Percentiles rank a stretch among this genome's conserved stretches.
phyloP scores from a whole-genome alignment of 2,329 filamentous ascomycete genomes.

The Pestalotiopsis sp. region DNA sequence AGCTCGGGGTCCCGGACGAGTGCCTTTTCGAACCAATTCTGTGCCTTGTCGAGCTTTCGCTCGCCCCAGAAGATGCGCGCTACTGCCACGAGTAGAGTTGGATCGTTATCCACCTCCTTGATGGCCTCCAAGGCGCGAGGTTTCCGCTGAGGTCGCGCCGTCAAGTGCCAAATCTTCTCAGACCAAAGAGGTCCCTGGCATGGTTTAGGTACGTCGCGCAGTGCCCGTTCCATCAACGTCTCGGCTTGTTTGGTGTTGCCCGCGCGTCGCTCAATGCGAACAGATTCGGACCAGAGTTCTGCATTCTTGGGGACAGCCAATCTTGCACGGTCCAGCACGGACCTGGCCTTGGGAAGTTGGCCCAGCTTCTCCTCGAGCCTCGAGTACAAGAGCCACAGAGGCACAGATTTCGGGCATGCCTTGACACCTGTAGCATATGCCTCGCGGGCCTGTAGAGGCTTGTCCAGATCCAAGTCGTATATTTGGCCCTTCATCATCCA shows the following conservation, averaged over 20 bases:
- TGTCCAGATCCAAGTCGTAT: conserved; percentile 76
- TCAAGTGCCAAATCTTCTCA: conserved; percentile 94
- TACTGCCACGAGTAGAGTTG: conserved; percentile 85
- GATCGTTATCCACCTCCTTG: conserved; percentile 94
- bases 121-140: conserved; percentile 90
- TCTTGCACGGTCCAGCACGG: conserved; percentile 87
- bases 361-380: conserved; percentile 86
- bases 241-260: conserved; percentile 84
- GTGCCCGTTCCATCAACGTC: conserved; percentile 87
- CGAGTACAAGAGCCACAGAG: conserved; percentile 87
- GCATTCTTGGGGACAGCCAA: conserved; percentile 84
- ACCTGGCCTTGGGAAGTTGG: conserved; percentile 86
- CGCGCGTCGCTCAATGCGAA: conserved; percentile 86
- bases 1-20: conserved; percentile 83
- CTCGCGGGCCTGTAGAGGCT: conserved; percentile 82
- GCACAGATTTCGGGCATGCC: conserved; percentile 79
- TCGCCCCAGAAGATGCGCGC: conserved; percentile 97
- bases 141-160: conserved; percentile 89
- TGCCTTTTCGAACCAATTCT: conserved; percentile 97
- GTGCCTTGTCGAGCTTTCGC: conserved; percentile 87
- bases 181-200: conserved; percentile 83
- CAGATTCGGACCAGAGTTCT: conserved; percentile 89
- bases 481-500: conserved; percentile 99
- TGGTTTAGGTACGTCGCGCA: conserved; percentile 81
- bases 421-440: conserved; percentile 88